A percentile compares a stretch with the other conserved stretches of the same genome.
phyloP scores from a whole-genome alignment of 225 moss, liverwort and hornwort genomes.

The Antitrichia curtipendula region DNA sequence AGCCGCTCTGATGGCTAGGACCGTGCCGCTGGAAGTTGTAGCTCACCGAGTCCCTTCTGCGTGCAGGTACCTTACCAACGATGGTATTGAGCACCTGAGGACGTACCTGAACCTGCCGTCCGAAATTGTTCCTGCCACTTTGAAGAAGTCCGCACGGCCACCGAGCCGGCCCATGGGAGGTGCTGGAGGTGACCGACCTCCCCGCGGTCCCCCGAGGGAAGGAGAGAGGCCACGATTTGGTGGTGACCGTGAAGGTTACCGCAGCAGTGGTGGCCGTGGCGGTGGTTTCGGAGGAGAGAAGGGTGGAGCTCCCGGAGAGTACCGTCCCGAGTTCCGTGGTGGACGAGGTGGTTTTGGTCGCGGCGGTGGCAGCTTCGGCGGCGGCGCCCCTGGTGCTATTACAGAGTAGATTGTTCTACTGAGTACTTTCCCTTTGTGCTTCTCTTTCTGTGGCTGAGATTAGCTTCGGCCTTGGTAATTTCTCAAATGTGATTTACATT shows the following conservation, averaged over 20 bases:
- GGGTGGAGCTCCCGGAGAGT: constrained; percentile 69
- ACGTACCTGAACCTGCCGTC: constrained; percentile 75
- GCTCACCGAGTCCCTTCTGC: not conserved
- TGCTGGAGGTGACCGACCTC: constrained; percentile 49
- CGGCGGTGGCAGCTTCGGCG: constrained; percentile 51
- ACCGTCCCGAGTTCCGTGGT: constrained; percentile 60
- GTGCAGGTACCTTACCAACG: constrained; percentile 48
- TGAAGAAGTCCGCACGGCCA: constrained; percentile 79
- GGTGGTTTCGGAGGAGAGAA: constrained; percentile 56
- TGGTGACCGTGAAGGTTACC: constrained; percentile 63
- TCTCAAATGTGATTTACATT: not conserved
- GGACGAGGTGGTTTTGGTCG: constrained; percentile 60
- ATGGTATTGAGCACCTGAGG: constrained; percentile 61
- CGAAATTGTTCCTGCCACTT: constrained; percentile 71
- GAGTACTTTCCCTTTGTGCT: not conserved
- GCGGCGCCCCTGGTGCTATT: constrained; percentile 29
- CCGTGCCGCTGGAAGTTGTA: not conserved
- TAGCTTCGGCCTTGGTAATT: not conserved
- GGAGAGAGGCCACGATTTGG: constrained; percentile 68
- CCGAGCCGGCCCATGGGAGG: constrained; percentile 65
- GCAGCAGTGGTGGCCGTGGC: constrained; percentile 41
- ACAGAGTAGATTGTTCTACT: constrained; percentile 6
- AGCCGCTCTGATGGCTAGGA: not conserved
- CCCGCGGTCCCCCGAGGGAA: constrained; percentile 54
- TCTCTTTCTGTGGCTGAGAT: not conserved